Evolutionary conservation across 441 rosid genomes (phyloP), one percentile per base, ranked within the genome.

Genomic region (Erodium texanum): DNA sequence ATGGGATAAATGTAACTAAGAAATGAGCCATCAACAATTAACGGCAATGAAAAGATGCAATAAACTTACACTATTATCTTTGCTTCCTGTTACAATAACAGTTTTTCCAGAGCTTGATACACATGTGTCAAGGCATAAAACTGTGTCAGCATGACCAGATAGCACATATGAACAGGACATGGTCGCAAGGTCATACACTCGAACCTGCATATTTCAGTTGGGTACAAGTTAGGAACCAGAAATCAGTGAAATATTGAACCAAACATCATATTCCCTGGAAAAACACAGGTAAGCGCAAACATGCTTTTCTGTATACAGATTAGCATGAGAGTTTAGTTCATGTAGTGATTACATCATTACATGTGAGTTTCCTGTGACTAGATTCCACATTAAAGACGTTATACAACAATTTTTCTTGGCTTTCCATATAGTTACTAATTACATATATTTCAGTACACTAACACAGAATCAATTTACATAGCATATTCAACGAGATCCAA

Each of bases 91-190:
- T 18, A 86, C 91, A 29, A 91, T 64, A 68, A 89, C 85, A 20
- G 79, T 67, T 79, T 74, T 85, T 71, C 96, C 90, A 73, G 84
- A 74, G 71, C 76, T 82, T 76, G 93, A 83, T 54, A 83, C 65
- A 62, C 93, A 86, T 66, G 96, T 88, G 70, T 93, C 99, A 5
- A 94, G 86, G 78, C 96, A 88, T 66, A 89, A 78, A 76, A 94
- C 81, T 76, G 84, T 88, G 74, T 89, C 94, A 54, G 84, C 79
- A 66, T 94, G 99, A 65, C 98, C 98, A 23, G 92, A 71, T 83
- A 94, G 83, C 32, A 92, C 94, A 67, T 88, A 92, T 15, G 92
- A 87, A 85, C 99, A 94, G 36, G 99, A 94, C 96, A 89, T 92
- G 77, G 97, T 81, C 64, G 84, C 83, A 69, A 87, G 78, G 67